Conservation (phyloP, 345 rosid genomes). For the Sonneratia alba region DNA sequence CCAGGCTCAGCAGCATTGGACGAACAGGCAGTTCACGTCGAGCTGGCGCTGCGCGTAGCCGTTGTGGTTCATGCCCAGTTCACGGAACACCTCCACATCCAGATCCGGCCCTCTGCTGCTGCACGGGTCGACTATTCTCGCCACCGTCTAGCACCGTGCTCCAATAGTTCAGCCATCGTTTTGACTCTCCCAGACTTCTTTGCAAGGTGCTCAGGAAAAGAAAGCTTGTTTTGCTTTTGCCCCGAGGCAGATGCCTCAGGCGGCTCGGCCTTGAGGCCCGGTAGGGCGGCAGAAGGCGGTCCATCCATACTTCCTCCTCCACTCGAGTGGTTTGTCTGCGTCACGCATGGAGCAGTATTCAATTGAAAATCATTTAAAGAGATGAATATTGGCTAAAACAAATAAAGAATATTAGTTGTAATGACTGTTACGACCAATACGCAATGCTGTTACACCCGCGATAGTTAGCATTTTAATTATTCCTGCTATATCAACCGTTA, state of each 20-base stretch:
- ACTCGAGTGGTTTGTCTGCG: constrained; percentile 34
- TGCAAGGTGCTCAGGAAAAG: no score
- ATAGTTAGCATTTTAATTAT: no score
- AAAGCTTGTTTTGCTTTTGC: constrained; percentile 9
- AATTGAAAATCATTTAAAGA: no score
- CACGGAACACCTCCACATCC: constrained; percentile 34
- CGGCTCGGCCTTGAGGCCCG: constrained; percentile 40
- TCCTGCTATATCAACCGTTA: no score
- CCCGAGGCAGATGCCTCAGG: constrained; percentile 48
- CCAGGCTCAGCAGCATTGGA: constrained; percentile 10
- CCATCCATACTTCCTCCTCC: constrained; percentile 50
- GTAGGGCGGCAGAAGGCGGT: constrained; percentile 52
- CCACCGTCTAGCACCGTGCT: constrained; percentile 29
- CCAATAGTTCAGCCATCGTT: no score
- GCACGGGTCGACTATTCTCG: constrained; percentile 63
- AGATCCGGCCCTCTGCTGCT: constrained; percentile 52
- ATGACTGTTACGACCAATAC: no score
- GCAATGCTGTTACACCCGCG: no score
- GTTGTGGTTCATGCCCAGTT: constrained; percentile 31
- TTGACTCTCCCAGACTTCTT: no score
- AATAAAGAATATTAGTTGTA: no score
- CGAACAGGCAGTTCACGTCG: constrained; percentile 25
- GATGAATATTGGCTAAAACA: no score
- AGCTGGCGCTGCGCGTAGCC: constrained; percentile 30
- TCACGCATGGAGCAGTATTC: constrained; percentile 48